phyloP scores from a whole-genome alignment of 108 stramenopile species.

The Conticribra guillardii region DNA sequence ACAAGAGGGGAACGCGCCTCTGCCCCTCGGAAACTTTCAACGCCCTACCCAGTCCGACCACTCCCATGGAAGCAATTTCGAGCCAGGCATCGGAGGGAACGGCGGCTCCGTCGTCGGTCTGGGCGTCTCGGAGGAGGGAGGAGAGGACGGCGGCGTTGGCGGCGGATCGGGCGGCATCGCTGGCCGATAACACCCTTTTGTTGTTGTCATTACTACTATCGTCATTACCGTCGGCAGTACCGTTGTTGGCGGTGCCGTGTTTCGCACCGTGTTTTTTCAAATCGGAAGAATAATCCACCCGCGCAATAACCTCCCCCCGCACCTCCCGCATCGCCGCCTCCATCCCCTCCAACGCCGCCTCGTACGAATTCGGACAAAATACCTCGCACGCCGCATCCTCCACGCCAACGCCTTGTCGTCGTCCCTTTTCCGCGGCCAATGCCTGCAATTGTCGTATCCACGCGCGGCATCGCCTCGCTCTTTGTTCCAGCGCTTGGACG shows the following conservation, averaged over 20 bases:
- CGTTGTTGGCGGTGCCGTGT: too few species aligned
- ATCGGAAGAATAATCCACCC: too few species aligned
- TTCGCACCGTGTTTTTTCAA: too few species aligned
- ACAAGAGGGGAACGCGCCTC: constrained; percentile 31
- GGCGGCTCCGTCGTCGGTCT: constrained; percentile 41
- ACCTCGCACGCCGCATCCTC: constrained; percentile 25
- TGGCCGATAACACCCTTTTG: constrained; percentile 8
- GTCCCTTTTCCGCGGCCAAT: constrained; percentile 15
- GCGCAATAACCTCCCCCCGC: background rate
- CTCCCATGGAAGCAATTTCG: constrained; percentile 39
- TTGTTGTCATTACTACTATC: too few species aligned
- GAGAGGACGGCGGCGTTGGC: constrained; percentile 35
- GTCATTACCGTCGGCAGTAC: too few species aligned
- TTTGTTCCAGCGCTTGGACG: constrained; percentile 9
- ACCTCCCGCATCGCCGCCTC: constrained; percentile 17
- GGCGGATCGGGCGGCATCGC: constrained; percentile 25
- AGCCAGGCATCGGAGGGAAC: constrained; percentile 52
- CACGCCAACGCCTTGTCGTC: background rate
- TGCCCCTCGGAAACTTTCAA: constrained; percentile 22
- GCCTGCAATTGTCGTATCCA: constrained; percentile 28
- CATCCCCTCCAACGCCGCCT: constrained; percentile 32
- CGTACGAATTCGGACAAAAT: constrained; percentile 35
- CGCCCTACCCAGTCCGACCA: constrained; percentile 26
- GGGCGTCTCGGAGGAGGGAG: constrained; percentile 34
- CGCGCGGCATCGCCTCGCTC: constrained; percentile 25